Conservation (phyloP, 139 green algal genomes). For the Pseudopediastrum boryanum region DNA sequence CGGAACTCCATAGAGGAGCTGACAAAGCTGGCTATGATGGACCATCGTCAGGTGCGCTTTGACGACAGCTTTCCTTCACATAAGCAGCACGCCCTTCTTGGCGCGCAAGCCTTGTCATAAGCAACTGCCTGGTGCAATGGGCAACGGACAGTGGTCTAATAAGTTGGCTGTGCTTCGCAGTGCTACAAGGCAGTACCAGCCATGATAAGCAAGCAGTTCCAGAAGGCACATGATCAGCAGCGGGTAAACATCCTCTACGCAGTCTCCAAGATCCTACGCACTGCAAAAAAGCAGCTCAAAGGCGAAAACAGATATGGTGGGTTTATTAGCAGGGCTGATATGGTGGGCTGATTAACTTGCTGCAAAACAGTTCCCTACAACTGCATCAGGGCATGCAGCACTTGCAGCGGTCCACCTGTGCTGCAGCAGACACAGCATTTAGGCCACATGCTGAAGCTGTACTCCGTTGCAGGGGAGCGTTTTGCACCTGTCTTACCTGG, state of each 20-base stretch:
- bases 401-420: background rate
- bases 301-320: slow-evolving; percentile 31
- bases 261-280: slow-evolving; percentile 44
- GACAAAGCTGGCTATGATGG: slow-evolving; percentile 46
- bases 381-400: background rate
- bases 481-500: slow-evolving; percentile 23
- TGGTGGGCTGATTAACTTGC: too few species aligned
- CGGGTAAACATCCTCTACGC: slow-evolving; percentile 57
- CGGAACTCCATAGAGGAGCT: slow-evolving; percentile 36
- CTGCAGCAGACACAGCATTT: too few species aligned
- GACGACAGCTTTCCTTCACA: background rate
- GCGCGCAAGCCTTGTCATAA: background rate
- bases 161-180: slow-evolving; percentile 23
- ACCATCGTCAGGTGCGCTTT: slow-evolving; percentile 46
- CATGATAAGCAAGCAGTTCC: slow-evolving; percentile 51
- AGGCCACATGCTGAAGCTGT: too few species aligned
- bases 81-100: background rate
- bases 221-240: slow-evolving; percentile 34
- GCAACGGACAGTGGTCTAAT: background rate
- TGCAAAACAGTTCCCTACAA: background rate
- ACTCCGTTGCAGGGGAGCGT: slow-evolving; percentile 24
- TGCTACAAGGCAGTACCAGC: slow-evolving; percentile 59
- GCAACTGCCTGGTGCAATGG: background rate
- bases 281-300: slow-evolving; percentile 32
- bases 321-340: too few species aligned